Evolutionary conservation across 2,329 filamentous ascomycete species (phyloP).

Genomic region (Alternaria novae-zelandiae): DNA sequence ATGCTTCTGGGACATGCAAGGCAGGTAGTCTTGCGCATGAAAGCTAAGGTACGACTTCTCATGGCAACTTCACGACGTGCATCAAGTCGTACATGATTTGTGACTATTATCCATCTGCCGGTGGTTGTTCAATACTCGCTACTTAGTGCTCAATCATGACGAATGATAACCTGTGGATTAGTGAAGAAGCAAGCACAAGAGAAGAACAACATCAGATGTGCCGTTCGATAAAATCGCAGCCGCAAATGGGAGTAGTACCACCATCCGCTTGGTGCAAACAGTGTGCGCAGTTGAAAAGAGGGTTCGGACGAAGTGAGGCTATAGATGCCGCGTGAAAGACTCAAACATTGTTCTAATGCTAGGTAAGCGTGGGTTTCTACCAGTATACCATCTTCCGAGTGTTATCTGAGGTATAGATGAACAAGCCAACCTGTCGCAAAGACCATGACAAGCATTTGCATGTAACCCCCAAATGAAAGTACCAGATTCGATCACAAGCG

Average conservation of each 20-base stretch:
- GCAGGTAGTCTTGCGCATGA: neutral
- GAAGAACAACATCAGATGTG: neutral
- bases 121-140: neutral
- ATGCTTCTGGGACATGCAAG: conserved; percentile 6
- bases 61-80: neutral
- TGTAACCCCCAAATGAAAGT: neutral
- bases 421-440: neutral
- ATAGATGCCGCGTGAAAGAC: neutral
- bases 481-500: neutral
- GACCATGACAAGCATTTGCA: neutral
- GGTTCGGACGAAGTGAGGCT: neutral
- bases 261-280: neutral
- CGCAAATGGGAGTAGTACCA: neutral
- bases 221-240: neutral
- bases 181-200: neutral
- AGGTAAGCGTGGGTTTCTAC: neutral
- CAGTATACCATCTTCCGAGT: neutral
- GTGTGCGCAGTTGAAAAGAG: neutral
- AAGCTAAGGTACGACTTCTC: neutral
- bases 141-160: neutral
- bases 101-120: neutral
- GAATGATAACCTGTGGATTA: neutral
- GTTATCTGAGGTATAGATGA: neutral
- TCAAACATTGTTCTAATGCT: neutral
- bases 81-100: neutral